Evolutionary conservation across 805 yeast species (phyloP), one percentile per base, ranked within the genome.

Genomic region (Yarrowia phangngaensis): DNA sequence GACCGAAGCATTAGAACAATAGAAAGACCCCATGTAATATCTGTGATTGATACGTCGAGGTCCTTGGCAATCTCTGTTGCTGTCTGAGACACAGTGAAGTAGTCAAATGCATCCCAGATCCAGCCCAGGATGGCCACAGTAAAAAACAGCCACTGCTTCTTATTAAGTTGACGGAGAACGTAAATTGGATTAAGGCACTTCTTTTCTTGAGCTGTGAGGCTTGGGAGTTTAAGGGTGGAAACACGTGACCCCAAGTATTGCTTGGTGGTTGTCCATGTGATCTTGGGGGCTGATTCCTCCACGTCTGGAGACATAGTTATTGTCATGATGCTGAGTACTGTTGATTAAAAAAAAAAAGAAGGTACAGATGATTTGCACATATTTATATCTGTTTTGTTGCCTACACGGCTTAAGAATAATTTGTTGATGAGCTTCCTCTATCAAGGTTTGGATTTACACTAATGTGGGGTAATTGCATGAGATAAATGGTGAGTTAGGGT

Each of bases 81-180:
- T 48, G 78, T 73, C 38, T 80, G 69, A 9, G 82, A 73, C 8
- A 79, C 80, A 20, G 76, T 66, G 59, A 82, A 82, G 64, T 79
- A 82, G 57, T 82, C 88, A 62, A 82, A 74, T 3, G 86, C 80
- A 57, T 81, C 89, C 73, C 80, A 71, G 3, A 82, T 71, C 88
- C 89, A 82, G 24, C 79, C 83, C 24, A 66, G 60, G 56, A 78
- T 75, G 2, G 84, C 86, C 58, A 79, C 69, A 17, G 70, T 57
- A 58, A 81, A 79, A 52, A 74, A 75, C 52, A 72, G 70, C 84
- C 87, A 81, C 57, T 80, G 82, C 52, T 62, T 69, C 50, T 70
- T 62, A 27, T 69, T 70, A 58, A 83, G 35, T 22, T 63, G 62
- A 8, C 63, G 61, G 19, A 82, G 66, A 20, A 77, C 76, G 1